Evolutionary conservation across 495 filamentous ascomycete genomes (phyloP).

Genomic region (Venustampulla echinocandica): DNA sequence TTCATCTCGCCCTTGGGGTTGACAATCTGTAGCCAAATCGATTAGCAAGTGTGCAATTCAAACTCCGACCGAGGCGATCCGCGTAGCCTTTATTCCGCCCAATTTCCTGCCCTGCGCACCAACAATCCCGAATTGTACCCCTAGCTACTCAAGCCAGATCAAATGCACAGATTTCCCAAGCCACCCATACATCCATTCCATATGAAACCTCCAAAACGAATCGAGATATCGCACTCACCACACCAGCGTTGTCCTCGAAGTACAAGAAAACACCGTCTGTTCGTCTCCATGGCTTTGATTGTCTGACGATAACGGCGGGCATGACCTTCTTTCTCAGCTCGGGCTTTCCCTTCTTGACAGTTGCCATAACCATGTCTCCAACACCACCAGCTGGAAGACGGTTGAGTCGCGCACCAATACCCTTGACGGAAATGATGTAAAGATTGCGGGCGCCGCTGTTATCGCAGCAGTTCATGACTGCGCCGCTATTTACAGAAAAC

Average conservation of each 20-base stretch:
- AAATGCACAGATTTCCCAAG: no score
- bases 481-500: constrained; percentile 57
- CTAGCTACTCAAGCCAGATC: no score
- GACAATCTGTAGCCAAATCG: constrained; percentile 62
- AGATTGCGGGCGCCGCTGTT: constrained; percentile 98
- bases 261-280: constrained; percentile 97
- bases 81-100: no score
- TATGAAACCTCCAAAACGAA: background rate
- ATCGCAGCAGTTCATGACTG: constrained; percentile 95
- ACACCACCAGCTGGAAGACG: constrained; percentile 95
- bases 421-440: constrained; percentile 99
- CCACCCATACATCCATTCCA: background rate
- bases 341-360: constrained; percentile 99
- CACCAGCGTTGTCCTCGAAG: constrained; percentile 99
- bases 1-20: constrained; percentile 99
- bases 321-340: constrained; percentile 99
- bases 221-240: constrained; percentile 54
- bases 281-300: constrained; percentile 98
- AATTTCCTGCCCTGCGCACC: no score
- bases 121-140: no score
- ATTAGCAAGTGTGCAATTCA: constrained; percentile 5
- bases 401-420: constrained; percentile 97
- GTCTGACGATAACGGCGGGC: constrained; percentile 95
- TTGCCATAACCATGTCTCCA: constrained; percentile 99
- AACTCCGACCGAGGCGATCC: no score